Base-by-base conservation (phyloP, 176 grass and related monocot species). In the Carex scoparia region DNA sequence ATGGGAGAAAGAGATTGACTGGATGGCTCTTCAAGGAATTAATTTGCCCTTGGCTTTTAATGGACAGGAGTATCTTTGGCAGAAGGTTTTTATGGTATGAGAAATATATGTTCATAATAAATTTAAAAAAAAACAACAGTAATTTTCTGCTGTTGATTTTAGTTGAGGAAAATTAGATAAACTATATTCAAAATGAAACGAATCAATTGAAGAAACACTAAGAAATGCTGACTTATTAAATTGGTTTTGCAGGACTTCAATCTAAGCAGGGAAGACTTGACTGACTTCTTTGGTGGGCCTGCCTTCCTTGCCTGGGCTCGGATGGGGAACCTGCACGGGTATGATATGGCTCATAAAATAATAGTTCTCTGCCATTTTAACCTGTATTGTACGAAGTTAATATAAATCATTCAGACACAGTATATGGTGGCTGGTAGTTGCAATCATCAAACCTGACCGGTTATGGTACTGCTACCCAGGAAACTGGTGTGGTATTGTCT, bases 1-100 rank as follows among this genome's bases (percentile, higher is more conserved):
- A 91, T 97, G 94, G 94, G 94, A 94, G 86, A 94, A 92, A 89
- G 94, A 97, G 87, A 97, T 97, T 85, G 94, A 97, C 67, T 97
- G 94, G 94, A 97, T 97, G 94, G 94, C 90, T 87, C 92, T 97
- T 84, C 94, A 97, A 94, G 94, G 94, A 77, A 85, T 97, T 86
- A 97, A 97, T 84, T 85, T 97, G 46, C 94, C 94, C 91, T 92
- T 97, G 87, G 94, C 92, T 89, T 97, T 97, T 91, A 94, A 86
- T 60, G 94, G 94, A 51, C 94, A 97, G 65, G 94, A 97, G 82
- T 65, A 92, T 81, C 81, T 97, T 81, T 97, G 92, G 94, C 92
- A 94, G 84, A 94, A 97, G 84, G 92, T 97, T 85, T 97, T 94
- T 84, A 86, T 89, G 92, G 94, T 97, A 94, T 81, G 16, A 80